Conservation (phyloP, 1,284 basidiomycete species). For the Heterobasidion parviporum region DNA sequence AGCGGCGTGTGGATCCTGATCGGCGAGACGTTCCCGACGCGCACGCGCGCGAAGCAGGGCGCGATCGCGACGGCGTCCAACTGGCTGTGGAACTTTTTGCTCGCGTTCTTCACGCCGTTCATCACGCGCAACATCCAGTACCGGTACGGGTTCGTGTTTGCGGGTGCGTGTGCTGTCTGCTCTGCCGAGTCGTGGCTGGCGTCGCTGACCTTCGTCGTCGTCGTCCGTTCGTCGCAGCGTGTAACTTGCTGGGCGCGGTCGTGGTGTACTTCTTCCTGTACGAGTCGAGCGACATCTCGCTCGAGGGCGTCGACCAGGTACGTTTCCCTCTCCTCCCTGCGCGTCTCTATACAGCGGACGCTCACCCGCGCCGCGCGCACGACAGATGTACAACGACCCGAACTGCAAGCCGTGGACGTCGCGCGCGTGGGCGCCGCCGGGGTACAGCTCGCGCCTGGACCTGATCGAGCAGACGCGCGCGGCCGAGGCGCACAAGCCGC, state of each 20-base stretch:
- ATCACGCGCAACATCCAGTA: constrained; percentile 50
- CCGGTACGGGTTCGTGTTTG: constrained; percentile 70
- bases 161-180: constrained; percentile 27
- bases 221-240: constrained; percentile 21
- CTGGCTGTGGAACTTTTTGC: constrained; percentile 71
- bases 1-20: constrained; percentile 68
- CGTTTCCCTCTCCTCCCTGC: too few relatives aligned
- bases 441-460: constrained; percentile 35
- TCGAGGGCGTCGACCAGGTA: constrained; percentile 58
- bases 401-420: constrained; percentile 64
- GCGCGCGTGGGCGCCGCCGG: constrained; percentile 43
- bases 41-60: constrained; percentile 71
- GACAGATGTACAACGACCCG: constrained; percentile 65
- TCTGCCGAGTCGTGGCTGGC: not conserved
- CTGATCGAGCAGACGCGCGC: constrained; percentile 27
- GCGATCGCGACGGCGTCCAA: constrained; percentile 62
- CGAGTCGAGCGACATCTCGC: constrained; percentile 61
- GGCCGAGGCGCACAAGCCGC: constrained; percentile 23
- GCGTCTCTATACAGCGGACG: too few relatives aligned
- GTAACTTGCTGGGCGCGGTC: constrained; percentile 52
- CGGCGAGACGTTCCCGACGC: constrained; percentile 71
- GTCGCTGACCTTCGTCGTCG: not conserved
- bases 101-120: constrained; percentile 72
- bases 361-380: not conserved
- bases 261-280: constrained; percentile 76